phyloP scores from a whole-genome alignment of 331 rosid genomes.

The Spiraea crenata region DNA sequence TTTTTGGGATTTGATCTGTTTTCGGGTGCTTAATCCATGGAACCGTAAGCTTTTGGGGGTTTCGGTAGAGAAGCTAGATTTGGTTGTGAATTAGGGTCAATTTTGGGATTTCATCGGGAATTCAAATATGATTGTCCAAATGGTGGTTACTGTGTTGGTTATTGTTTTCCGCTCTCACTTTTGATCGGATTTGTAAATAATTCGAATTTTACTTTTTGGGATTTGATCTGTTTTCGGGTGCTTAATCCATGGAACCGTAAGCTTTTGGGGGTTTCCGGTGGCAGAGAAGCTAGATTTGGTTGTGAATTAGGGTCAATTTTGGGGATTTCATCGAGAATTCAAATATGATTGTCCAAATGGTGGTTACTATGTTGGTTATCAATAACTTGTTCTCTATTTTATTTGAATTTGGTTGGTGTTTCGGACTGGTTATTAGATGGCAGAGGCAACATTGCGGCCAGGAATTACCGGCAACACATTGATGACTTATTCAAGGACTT shows the following conservation, averaged over 20 bases:
- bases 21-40: constrained; percentile 10
- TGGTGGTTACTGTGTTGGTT: no score
- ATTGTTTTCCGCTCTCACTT: no score
- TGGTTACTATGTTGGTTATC: no score
- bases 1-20: constrained; percentile 21
- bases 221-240: constrained; percentile 10
- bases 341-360: no score
- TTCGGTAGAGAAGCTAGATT: constrained; percentile 6
- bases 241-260: constrained; percentile 22
- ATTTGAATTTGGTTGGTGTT: no score
- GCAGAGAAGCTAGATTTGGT: constrained; percentile 18
- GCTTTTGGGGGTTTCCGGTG: background rate
- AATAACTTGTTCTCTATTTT: no score
- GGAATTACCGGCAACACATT: no score
- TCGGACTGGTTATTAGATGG: no score
- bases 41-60: constrained; percentile 7
- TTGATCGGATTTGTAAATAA: no score
- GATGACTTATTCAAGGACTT: no score
- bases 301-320: constrained; percentile 6
- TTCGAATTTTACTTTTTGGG: constrained; percentile 14
- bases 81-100: constrained; percentile 15
- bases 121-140: no score
- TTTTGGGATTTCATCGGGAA: constrained; percentile 19
- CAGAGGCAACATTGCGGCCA: no score
- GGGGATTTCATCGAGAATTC: constrained; percentile 18